Evolutionary conservation across 345 rosid genomes (phyloP).

Genomic region (Moringa oleifera): DNA sequence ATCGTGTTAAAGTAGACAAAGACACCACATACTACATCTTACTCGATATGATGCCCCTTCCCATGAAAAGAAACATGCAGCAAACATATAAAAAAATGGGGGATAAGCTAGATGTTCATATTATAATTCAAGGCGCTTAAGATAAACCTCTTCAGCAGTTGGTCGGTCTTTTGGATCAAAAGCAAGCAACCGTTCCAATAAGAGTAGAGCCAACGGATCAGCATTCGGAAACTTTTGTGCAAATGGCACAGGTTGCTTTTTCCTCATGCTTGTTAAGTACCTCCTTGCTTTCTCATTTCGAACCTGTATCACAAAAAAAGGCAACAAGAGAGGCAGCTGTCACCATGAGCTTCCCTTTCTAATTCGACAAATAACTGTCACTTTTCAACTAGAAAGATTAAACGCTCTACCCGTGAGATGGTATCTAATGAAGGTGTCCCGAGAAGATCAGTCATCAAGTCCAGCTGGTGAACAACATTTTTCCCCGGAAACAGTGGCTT

Average conservation of each 20-base stretch:
- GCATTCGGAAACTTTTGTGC: constrained; percentile 75
- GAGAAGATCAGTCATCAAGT: constrained; percentile 92
- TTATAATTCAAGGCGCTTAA: constrained; percentile 5
- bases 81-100: neutral
- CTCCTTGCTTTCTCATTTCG: constrained; percentile 94
- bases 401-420: constrained; percentile 58
- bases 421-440: constrained; percentile 94
- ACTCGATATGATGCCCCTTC: neutral
- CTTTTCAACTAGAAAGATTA: neutral
- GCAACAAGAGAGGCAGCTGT: neutral
- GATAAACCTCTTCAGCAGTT: constrained; percentile 80
- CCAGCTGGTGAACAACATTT: constrained; percentile 95
- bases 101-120: neutral
- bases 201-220: constrained; percentile 68
- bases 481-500: constrained; percentile 93
- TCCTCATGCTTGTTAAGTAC: constrained; percentile 91
- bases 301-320: constrained; percentile 40
- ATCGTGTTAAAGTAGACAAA: neutral
- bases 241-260: constrained; percentile 70
- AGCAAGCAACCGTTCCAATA: constrained; percentile 77
- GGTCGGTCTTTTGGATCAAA: constrained; percentile 93
- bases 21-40: neutral
- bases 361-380: neutral
- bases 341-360: neutral
- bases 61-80: neutral